Base-by-base conservation (phyloP, 495 filamentous ascomycete genomes). In the Talaromyces ruber region DNA sequence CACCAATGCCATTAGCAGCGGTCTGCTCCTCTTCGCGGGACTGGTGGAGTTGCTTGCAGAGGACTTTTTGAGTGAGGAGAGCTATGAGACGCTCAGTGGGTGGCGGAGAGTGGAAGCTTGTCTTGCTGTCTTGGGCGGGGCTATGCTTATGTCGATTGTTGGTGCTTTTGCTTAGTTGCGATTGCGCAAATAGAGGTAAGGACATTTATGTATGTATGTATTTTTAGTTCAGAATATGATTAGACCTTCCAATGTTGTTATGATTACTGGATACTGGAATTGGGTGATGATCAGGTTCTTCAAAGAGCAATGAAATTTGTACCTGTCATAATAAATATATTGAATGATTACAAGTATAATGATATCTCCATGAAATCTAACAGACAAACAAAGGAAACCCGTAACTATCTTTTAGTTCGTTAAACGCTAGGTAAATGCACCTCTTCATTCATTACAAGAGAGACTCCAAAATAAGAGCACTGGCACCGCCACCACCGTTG, bases 401-500 rank as follows among this genome's bases (percentile, higher is more conserved):
- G 22, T 54, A 25, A 21, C 2, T 14, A 52, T 22, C 21, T 28
- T 54, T 54, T 54, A 54, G 22, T n/a, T 54, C 51, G 16, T 54
- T 54, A 54, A 26, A 28, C 21, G 51, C 18, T 47, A 6, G 21
- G 21, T 22, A 52, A 52, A 21, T 52, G 18, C 51, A 1, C 16
- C 21, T 18, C 18, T 8, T 59, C 18, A 37, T 43, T 59, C 26
- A 58, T 73, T 70, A 76, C 39, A 67, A 64, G 45, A 80, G 65
- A 54, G 74, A 74, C 80, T 98, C 93, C 67, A 98, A 80, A 58
- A 98, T 89, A 62, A 98, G 76, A 54, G 95, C 93, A 69, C 86
- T 90, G 43, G 94, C 94, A 67, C 94, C 94, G 66, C 94, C 94
- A 45, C 94, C 94, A 62, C 94, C 94, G 77, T 98, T 98, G 84